These are phyloP conservation scores for barley (Hordeum vulgare) DNA, from an alignment of 176 grass and related monocot species.

Conservation along the genomic window DNA sequence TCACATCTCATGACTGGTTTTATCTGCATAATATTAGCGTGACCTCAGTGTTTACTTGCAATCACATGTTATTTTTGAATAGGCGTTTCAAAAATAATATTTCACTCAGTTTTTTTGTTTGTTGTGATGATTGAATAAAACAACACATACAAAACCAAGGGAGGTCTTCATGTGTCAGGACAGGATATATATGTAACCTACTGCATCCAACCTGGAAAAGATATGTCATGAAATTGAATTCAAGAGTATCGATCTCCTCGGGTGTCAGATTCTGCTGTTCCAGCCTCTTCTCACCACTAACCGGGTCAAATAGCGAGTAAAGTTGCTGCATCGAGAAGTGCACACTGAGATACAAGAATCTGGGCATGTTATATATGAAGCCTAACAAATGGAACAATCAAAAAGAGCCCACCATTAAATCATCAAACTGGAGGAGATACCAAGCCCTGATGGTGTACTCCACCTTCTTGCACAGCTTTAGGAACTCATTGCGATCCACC, in stretches of 20 bases:
- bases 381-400: neutral
- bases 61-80: neutral
- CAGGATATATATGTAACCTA: slow-evolving; percentile 9
- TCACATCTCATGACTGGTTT: neutral
- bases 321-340: slow-evolving; percentile 54
- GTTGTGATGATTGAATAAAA: neutral
- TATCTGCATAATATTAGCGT: neutral
- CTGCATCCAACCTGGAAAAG: slow-evolving; percentile 60
- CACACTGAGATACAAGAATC: neutral
- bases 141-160: neutral
- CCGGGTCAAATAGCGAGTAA: slow-evolving; percentile 72
- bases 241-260: slow-evolving; percentile 51
- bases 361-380: neutral
- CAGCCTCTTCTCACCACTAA: slow-evolving; percentile 58
- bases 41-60: neutral
- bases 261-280: slow-evolving; percentile 62
- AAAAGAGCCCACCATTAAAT: slow-evolving; percentile 47
- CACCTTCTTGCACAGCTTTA: slow-evolving; percentile 73
- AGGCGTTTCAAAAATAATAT: neutral
- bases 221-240: slow-evolving; percentile 76
- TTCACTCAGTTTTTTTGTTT: neutral
- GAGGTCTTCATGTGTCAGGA: neutral
- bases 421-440: slow-evolving; percentile 72
- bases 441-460: slow-evolving; percentile 78
- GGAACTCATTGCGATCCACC: slow-evolving; percentile 44